These are phyloP conservation scores for Leccinum insolens DNA, from an alignment of 1,284 basidiomycete species.

Conservation along the genomic window DNA sequence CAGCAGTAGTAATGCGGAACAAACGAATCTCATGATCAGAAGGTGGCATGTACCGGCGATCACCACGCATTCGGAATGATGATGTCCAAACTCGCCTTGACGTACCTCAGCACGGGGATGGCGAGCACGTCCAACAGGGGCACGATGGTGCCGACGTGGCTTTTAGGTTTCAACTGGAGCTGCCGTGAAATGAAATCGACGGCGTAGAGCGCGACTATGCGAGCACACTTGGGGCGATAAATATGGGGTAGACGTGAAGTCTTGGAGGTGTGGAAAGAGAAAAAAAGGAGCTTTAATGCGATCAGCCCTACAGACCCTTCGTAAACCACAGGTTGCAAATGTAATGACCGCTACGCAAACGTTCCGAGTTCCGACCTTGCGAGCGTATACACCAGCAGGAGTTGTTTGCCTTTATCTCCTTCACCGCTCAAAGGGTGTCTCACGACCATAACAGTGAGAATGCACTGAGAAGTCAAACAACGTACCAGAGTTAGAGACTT, in stretches of 20 bases:
- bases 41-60: too few relatives aligned
- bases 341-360: background rate
- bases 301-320: background rate
- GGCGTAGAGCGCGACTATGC: too few relatives aligned
- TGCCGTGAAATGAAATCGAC: too few relatives aligned
- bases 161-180: too few relatives aligned
- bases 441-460: background rate
- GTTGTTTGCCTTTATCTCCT: background rate
- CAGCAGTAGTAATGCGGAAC: too few relatives aligned
- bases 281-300: background rate
- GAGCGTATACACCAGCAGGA: too few relatives aligned
- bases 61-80: too few relatives aligned
- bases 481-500: background rate
- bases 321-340: background rate
- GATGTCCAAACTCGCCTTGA: too few relatives aligned
- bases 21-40: too few relatives aligned
- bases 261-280: background rate
- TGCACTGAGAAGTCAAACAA: background rate
- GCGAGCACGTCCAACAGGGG: too few relatives aligned
- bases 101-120: too few relatives aligned
- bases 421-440: background rate
- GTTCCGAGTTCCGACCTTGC: background rate
- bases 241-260: background rate
- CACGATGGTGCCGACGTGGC: too few relatives aligned
- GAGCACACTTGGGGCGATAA: background rate